Evolutionary conservation across 2,329 filamentous ascomycete genomes (phyloP), one percentile per base, ranked within the genome.

Genomic region (Diaporthe helianthi): DNA sequence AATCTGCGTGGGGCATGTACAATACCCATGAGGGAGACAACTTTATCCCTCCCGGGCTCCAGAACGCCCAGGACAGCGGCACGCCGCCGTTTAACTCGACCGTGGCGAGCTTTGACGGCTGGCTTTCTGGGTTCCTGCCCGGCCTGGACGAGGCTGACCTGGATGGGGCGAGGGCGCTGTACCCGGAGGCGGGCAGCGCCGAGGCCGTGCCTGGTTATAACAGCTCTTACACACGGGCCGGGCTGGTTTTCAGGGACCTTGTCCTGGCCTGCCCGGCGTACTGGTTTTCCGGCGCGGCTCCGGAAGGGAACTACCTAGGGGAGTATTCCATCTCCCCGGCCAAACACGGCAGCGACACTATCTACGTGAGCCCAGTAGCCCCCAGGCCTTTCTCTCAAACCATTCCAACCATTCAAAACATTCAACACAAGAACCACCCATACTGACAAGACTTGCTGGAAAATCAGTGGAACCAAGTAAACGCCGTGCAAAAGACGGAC

Each of bases 1-100:
- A 85, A 2, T 75, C 78, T 10, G 81, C 83, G 0, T 85, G 85
- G 71, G 81, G 82, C n/a, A 86, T 85, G 80, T 90, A 89, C 76
- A 90, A 90, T 75, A 82, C 84, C 0, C 85, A 89, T 74, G 88
- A 90, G 76, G 88, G 89, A 26, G 84, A 90, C 75, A 88, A 87
- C 71, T 90, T 91, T 73, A 79, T 89, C 26, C 86, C 87, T 0
- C 75, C 83, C 0, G 85, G 83, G 0, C 78, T 90, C 1, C 74
- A 78, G 22, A 79, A 77, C 58, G 70, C 72, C 0, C 72, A 74
- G 0, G 76, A 77, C 8, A 74, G 75, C 0, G 78, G 79, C 2
- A 76, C 76, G 3, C 78, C 77, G 19, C 80, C 81, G 0, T 89
- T 85, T 74, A 88, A 88, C 72, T 81, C 81, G 1, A 86, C 83